These are phyloP conservation scores for Musa beccarii DNA, from an alignment of 176 grass and related monocot species.

Conservation along the genomic window DNA sequence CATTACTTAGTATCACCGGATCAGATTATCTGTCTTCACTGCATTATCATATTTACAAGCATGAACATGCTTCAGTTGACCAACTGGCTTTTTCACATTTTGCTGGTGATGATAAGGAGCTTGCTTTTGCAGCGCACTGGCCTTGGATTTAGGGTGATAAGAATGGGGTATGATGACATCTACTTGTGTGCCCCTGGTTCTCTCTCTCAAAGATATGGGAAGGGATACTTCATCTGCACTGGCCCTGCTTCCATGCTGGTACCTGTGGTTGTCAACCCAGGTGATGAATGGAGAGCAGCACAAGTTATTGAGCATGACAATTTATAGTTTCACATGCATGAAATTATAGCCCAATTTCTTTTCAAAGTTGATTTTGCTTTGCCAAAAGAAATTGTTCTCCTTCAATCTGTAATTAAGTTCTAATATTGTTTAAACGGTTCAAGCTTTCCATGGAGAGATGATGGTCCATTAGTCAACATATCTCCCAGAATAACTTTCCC, in stretches of 20 bases:
- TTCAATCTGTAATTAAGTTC: neutral
- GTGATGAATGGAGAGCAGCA: slow-evolving; percentile 73
- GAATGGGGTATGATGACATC: slow-evolving; percentile 81
- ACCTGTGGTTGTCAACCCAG: slow-evolving; percentile 58
- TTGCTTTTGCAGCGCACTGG: slow-evolving; percentile 47
- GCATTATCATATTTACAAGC: too few relatives aligned
- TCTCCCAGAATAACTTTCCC: too few relatives aligned
- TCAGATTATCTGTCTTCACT: too few relatives aligned
- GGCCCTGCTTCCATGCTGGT: slow-evolving; percentile 81
- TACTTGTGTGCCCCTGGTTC: slow-evolving; percentile 68
- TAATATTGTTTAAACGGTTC: too few relatives aligned
- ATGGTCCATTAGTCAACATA: too few relatives aligned
- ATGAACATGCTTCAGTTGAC: too few relatives aligned
- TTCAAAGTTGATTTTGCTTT: neutral
- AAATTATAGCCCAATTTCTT: neutral
- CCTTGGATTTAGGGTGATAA: slow-evolving; percentile 78
- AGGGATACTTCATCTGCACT: slow-evolving; percentile 76
- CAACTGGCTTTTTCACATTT: too few relatives aligned
- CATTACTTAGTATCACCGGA: too few relatives aligned
- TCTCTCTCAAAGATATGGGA: slow-evolving; percentile 37
- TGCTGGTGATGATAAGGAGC: neutral
- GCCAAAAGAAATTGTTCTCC: neutral
- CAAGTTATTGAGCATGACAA: slow-evolving; percentile 97
- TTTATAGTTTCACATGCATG: slow-evolving; percentile 31
- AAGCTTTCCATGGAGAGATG: too few relatives aligned